Base-by-base conservation (phyloP, 1,139 yeast species). In the Candida buenavistaensis region DNA sequence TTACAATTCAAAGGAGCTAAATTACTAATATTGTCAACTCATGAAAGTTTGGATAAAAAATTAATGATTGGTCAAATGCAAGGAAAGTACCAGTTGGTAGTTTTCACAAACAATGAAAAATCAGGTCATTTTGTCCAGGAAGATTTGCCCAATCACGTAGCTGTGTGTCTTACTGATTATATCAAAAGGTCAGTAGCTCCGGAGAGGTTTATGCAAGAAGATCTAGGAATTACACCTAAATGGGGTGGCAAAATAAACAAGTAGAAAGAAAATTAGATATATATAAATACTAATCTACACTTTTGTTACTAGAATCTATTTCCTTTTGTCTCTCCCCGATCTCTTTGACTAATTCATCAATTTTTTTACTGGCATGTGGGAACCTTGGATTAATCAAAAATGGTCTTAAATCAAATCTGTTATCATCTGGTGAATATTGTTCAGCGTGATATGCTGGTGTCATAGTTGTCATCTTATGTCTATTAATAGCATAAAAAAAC, bases 361-460 rank as follows among this genome's bases (percentile, higher is more conserved):
- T 92, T 62, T 87, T 89, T 58, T 80, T 81, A 47, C 88, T 78
- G 2, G 97, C 96, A 82, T 92, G 86, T 1, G 90, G 77, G 62
- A 89, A 92, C 41, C 87, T 66, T n/a, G 97, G 97, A 48, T 86
- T 80, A 40, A 92, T 87, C 57, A 92, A 71, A 57, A 92, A 89
- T 13, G 98, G 99, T 46, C 99, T 74, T 52, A 94, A 69, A 57
- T 92, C 99, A 57, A 85, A 92, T 51, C 99, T 75, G 58, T 92
- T 92, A 57, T 92, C 99, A 59, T 92, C 99, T 1, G 98, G 97
- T 1, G 97, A 88, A 55, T 94, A 92, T 53, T 87, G 95, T 56
- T 92, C 99, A 1, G 98, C 98, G 51, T 92, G 98, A 54, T 92
- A 94, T 15, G 95, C 78, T 10, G 99, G 99, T 0, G 99, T 92